A percentile compares a stretch with the other conserved stretches of the same genome.
Evolutionary conservation across 345 rosid genomes (phyloP).

Genomic region (Sisymbrium altissimum): DNA sequence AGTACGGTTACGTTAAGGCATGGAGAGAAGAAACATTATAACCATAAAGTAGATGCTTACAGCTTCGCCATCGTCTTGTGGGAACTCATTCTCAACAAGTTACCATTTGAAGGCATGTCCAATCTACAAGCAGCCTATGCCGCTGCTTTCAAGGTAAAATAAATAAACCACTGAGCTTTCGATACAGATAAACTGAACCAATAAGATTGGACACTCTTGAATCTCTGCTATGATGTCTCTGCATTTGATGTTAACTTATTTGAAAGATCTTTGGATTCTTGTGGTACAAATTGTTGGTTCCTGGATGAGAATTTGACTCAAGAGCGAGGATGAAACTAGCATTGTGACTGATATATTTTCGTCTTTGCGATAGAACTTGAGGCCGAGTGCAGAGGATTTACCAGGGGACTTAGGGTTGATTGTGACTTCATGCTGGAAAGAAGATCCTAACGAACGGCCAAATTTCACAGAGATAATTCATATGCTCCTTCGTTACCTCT

Average conservation of each 20-base stretch:
- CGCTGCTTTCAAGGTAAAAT: conserved; percentile 88
- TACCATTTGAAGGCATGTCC: conserved; percentile 99
- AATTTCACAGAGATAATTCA: conserved; percentile 77
- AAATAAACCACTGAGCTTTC: neutral
- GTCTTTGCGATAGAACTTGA: conserved; percentile 53
- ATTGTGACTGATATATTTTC: neutral
- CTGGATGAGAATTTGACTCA: neutral
- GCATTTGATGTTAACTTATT: neutral
- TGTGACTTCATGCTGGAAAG: conserved; percentile 95
- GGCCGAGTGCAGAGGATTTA: conserved; percentile 82
- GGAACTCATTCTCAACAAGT: conserved; percentile 93
- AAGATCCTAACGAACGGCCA: conserved; percentile 87
- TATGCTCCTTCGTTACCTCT: conserved; percentile 73
- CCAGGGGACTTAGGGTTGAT: conserved; percentile 75
- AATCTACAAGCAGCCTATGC: conserved; percentile 99
- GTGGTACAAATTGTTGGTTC: neutral
- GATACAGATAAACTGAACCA: neutral
- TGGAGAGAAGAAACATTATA: conserved; percentile 97
- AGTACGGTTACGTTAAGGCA: conserved; percentile 95
- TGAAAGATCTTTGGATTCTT: neutral
- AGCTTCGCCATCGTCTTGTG: conserved; percentile 98
- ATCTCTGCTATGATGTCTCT: neutral
- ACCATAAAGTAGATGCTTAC: conserved; percentile 92
- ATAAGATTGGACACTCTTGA: neutral
- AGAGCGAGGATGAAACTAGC: neutral